phyloP scores from a whole-genome alignment of 768 basidiomycete genomes.

The Lactarius hengduanensis region DNA sequence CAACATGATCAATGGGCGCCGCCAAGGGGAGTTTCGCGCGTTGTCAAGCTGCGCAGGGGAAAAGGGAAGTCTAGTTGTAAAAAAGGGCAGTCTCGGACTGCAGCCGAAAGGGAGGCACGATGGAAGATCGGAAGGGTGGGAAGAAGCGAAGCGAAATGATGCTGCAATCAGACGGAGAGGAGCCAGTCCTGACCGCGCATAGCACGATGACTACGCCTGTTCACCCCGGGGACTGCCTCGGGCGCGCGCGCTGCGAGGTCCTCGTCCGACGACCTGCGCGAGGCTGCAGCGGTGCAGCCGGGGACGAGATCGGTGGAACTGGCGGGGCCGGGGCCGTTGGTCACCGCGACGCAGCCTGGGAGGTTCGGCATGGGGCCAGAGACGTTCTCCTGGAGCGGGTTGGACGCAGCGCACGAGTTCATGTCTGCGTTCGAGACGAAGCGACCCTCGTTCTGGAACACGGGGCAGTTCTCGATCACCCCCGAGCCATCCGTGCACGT shows the following conservation, averaged over 20 bases:
- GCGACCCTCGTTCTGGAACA: constrained; percentile 7
- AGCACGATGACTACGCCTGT: constrained; percentile 17
- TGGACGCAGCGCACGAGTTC: neutral
- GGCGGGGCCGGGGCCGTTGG: neutral
- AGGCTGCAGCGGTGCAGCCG: neutral
- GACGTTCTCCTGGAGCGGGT: neutral
- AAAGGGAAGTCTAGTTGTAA: neutral
- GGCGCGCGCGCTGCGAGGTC: neutral
- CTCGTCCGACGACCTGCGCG: constrained; percentile 11
- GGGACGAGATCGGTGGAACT: neutral
- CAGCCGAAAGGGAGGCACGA: neutral
- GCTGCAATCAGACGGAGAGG: neutral
- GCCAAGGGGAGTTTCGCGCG: neutral
- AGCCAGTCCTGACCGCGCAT: constrained; percentile 6
- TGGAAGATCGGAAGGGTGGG: neutral
- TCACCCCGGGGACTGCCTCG: neutral
- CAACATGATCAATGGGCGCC: neutral
- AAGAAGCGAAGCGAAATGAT: neutral
- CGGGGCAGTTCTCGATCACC: constrained; percentile 1
- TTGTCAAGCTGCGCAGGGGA: neutral
- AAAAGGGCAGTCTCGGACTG: neutral
- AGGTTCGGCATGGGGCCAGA: neutral
- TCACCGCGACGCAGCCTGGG: constrained; percentile 11
- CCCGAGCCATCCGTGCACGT: constrained; percentile 28
- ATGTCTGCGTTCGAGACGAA: neutral